These are phyloP conservation scores for Bonia amplexicaulis DNA, from an alignment of 176 grass and related monocot species.

Conservation along the genomic window DNA sequence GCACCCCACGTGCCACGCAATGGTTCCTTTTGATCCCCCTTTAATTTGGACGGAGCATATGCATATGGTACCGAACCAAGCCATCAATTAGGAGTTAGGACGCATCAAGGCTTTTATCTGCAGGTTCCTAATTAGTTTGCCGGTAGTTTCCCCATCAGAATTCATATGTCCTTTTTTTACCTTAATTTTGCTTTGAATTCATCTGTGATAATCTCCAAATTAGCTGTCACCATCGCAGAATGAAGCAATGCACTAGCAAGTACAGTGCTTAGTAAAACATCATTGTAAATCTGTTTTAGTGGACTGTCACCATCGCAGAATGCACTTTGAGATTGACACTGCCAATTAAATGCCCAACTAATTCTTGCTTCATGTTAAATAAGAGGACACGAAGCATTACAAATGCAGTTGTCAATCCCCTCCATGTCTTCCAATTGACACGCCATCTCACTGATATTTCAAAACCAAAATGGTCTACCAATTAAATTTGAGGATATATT, in stretches of 20 bases:
- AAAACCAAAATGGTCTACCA: not conserved
- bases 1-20: not conserved
- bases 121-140: not conserved
- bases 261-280: not conserved
- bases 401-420: constrained; percentile 13
- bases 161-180: not conserved
- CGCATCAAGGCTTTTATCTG: not conserved
- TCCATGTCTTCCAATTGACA: constrained; percentile 1
- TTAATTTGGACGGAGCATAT: not conserved
- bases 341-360: constrained; percentile 40
- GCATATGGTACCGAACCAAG: not conserved
- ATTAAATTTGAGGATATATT: not conserved
- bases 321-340: not conserved
- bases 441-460: not conserved
- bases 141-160: not conserved
- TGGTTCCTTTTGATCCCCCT: not conserved
- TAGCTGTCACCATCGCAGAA: too few species aligned
- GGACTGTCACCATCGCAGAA: not conserved
- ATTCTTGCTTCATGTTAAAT: constrained; percentile 14
- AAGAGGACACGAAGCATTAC: constrained; percentile 1
- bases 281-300: not conserved
- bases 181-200: not conserved
- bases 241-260: not conserved
- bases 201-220: not conserved
- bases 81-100: not conserved